Conservation (phyloP, 148 eudicot genomes). For the Amaranthus cruentus region DNA sequence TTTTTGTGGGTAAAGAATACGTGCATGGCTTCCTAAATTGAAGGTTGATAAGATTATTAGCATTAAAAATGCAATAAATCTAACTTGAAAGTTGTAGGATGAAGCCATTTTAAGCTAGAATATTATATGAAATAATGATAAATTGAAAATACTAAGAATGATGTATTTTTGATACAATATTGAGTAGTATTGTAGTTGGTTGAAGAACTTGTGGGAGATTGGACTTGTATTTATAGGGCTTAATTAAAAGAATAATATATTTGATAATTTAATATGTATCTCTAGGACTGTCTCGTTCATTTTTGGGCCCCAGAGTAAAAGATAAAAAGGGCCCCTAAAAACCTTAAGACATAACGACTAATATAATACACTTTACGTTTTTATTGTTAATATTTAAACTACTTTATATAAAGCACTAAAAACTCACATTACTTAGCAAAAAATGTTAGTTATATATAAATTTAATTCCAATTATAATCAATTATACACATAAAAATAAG, state of each 20-base stretch:
- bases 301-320: too few species aligned
- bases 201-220: neutral
- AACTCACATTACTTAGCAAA: too few species aligned
- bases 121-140: neutral
- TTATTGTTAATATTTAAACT: too few species aligned
- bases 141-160: neutral
- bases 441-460: too few species aligned
- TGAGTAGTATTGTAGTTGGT: neutral
- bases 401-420: too few species aligned
- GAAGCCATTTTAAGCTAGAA: constrained; percentile 3
- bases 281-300: too few species aligned
- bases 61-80: neutral
- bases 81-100: neutral
- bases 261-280: neutral
- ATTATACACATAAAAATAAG: too few species aligned
- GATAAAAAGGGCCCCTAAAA: too few species aligned
- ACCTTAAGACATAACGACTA: too few species aligned
- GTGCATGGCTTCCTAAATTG: constrained; percentile 26
- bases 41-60: constrained; percentile 13
- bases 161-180: too few species aligned
- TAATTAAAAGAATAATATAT: neutral
- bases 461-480: too few species aligned
- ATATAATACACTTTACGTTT: too few species aligned
- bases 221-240: neutral
- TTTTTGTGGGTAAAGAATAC: constrained; percentile 19